Evolutionary conservation across 495 filamentous ascomycete genomes (phyloP).

Genomic region (Chaetomium tenue): DNA sequence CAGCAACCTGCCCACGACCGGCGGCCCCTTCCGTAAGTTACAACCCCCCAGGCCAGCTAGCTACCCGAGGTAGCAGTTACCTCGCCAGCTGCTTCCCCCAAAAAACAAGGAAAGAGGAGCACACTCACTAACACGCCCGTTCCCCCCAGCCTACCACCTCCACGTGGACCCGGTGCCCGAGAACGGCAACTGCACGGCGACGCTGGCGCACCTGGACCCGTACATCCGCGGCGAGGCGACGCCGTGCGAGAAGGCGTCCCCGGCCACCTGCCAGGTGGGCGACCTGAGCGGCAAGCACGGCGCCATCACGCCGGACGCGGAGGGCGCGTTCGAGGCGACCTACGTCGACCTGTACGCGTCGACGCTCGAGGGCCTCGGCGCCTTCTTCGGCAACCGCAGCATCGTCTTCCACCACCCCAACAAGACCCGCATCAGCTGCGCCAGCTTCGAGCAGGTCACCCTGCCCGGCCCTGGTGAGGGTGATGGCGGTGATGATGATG

Average conservation of each 20-base stretch:
- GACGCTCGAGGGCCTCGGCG: constrained; percentile 50
- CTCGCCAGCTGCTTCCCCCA: no score
- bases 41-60: background rate
- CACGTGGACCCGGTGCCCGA: constrained; percentile 70
- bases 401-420: constrained; percentile 73
- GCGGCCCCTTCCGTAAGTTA: constrained; percentile 69
- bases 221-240: constrained; percentile 60
- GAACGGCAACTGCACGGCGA: constrained; percentile 74
- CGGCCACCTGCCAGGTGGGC: constrained; percentile 76
- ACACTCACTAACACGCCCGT: background rate
- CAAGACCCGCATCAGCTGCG: constrained; percentile 69
- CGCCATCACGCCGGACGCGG: constrained; percentile 49
- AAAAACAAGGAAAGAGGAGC: no score
- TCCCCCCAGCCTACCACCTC: constrained; percentile 70
- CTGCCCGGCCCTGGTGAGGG: background rate
- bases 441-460: constrained; percentile 56
- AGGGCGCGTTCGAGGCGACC: constrained; percentile 39
- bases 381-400: constrained; percentile 78
- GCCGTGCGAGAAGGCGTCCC: constrained; percentile 59
- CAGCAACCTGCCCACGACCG: constrained; percentile 61
- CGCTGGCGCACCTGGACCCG: constrained; percentile 60
- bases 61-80: background rate
- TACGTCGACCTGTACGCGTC: constrained; percentile 71
- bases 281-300: constrained; percentile 84
- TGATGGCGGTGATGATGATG: background rate